Evolutionary conservation across 208 protist species (phyloP).

Genomic region (Angomonas ambiguus): DNA sequence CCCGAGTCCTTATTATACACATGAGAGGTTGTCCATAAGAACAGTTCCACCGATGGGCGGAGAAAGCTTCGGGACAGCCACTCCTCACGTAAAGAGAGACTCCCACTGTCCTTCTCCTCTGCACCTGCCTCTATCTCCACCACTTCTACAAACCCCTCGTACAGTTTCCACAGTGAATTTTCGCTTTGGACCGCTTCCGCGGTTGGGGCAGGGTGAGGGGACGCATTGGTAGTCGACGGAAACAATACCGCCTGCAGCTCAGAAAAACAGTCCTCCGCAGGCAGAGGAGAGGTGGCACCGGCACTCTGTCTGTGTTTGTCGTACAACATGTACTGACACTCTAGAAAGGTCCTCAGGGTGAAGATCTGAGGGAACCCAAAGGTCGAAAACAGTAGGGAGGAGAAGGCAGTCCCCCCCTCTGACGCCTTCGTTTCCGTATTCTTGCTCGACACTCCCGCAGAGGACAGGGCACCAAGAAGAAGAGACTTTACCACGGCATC

Average conservation of each 20-base stretch:
- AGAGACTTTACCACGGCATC: too few relatives aligned
- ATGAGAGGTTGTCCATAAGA: slow-evolving; percentile 30
- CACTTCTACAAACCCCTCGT: too few relatives aligned
- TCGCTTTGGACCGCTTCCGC: background rate
- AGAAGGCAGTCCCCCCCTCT: background rate
- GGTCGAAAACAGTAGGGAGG: background rate
- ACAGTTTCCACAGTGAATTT: background rate
- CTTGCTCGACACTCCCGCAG: too few relatives aligned
- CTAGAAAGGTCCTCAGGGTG: background rate
- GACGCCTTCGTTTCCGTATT: too few relatives aligned
- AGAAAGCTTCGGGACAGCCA: slow-evolving; percentile 37
- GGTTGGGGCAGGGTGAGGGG: background rate
- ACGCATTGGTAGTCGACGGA: background rate
- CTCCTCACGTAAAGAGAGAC: slow-evolving; percentile 15
- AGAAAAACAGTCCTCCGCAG: background rate
- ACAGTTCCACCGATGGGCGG: slow-evolving; percentile 13
- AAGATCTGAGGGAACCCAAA: background rate
- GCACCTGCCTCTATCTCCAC: too few relatives aligned
- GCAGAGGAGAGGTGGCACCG: background rate
- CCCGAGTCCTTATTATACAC: slow-evolving; percentile 15
- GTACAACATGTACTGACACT: background rate
- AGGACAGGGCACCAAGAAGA: too few relatives aligned
- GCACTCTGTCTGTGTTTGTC: background rate
- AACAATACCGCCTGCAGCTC: background rate
- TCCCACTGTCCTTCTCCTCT: background rate